A percentile compares a stretch with the other conserved stretches of the same genome.
Evolutionary conservation across 1,284 basidiomycete genomes (phyloP).

Genomic region (Fomitopsis pinicola): DNA sequence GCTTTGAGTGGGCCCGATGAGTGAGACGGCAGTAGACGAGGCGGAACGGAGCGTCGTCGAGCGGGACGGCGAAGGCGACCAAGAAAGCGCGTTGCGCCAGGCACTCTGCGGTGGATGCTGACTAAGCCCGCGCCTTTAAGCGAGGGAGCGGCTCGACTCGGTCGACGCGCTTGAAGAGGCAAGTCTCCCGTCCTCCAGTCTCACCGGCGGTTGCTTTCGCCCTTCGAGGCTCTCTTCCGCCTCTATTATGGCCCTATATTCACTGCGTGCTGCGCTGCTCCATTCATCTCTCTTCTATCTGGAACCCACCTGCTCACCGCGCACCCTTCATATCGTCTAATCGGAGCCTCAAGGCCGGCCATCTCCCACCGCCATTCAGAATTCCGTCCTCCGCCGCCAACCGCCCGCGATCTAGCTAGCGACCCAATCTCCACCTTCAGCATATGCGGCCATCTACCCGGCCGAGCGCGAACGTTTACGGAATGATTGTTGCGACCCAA

Average conservation of each 20-base stretch:
- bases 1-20: background rate
- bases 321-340: slow-evolving; percentile 6
- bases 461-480: background rate
- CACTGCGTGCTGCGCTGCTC: background rate
- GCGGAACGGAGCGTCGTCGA: slow-evolving; percentile 15
- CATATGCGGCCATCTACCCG: background rate
- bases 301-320: slow-evolving; percentile 3
- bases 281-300: slow-evolving; percentile 5
- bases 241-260: background rate
- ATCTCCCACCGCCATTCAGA: background rate
- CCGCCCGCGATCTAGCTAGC: background rate
- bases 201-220: background rate
- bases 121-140: slow-evolving; percentile 17
- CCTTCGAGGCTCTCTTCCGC: background rate
- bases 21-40: slow-evolving; percentile 4
- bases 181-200: background rate
- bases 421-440: background rate
- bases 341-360: slow-evolving; percentile 7
- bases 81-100: slow-evolving; percentile 15
- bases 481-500: background rate
- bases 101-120: slow-evolving; percentile 13
- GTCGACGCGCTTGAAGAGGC: background rate
- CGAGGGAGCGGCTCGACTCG: slow-evolving; percentile 4
- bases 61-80: slow-evolving; percentile 19
- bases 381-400: background rate